phyloP scores from a whole-genome alignment of 2,329 filamentous ascomycete genomes.

The Ceratocystis ficicola region DNA sequence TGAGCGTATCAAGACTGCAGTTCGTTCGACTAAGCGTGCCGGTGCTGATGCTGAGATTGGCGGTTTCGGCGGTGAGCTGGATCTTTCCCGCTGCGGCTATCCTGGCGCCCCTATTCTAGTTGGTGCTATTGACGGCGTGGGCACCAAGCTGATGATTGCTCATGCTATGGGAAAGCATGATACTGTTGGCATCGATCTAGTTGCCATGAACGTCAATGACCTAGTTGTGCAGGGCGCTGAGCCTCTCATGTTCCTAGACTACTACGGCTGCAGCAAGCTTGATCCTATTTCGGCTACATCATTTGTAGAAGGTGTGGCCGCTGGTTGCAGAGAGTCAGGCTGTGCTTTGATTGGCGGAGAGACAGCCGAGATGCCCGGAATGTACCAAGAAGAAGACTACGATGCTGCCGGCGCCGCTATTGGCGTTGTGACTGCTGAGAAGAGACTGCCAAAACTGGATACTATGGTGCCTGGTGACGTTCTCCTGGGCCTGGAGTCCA shows the following conservation, averaged over 20 bases:
- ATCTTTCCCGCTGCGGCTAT: conserved; percentile 54
- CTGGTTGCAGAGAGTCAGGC: conserved; percentile 70
- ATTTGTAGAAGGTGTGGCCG: conserved; percentile 86
- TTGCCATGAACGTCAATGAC: conserved; percentile 99
- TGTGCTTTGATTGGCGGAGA: conserved; percentile 94
- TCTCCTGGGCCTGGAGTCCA: conserved; percentile 72
- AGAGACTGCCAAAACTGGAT: conserved; percentile 61
- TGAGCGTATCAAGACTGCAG: conserved; percentile 77
- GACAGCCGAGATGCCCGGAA: conserved; percentile 95
- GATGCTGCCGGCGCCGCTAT: conserved; percentile 86
- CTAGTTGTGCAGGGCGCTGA: conserved; percentile 91
- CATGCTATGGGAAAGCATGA: conserved; percentile 81
- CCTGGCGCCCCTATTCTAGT: conserved; percentile 60
- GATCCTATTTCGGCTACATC: conserved; percentile 62
- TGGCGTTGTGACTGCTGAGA: conserved; percentile 59
- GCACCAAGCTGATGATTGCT: conserved; percentile 93
- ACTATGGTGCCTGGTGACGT: conserved; percentile 74
- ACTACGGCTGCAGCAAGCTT: conserved; percentile 86
- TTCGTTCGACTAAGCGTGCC: conserved; percentile 70
- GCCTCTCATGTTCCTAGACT: conserved; percentile 93
- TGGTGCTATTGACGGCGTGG: conserved; percentile 91
- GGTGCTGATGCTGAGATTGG: conserved; percentile 90
- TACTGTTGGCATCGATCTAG: conserved; percentile 90
- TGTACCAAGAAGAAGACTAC: conserved; percentile 81
- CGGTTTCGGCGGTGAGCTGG: conserved; percentile 82